Conservation (phyloP, 768 basidiomycete species). For the Suillus alpinus region DNA sequence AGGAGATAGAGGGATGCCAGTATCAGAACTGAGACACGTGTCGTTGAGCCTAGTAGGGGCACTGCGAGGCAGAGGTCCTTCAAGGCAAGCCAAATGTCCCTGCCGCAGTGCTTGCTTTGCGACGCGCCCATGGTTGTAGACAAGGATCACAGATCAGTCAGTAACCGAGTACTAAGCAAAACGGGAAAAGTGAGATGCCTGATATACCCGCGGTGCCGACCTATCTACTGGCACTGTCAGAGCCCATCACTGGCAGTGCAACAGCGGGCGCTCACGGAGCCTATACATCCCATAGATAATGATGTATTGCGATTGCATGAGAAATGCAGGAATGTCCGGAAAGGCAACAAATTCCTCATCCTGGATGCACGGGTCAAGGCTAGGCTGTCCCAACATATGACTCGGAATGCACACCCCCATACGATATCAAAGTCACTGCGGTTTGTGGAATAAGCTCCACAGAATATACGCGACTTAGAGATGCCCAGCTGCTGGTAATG, state of each 20-base stretch:
- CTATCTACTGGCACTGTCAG: no score
- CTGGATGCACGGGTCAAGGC: constrained; percentile 23
- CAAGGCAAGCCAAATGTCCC: neutral
- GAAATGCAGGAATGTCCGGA: constrained; percentile 43
- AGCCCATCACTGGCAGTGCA: no score
- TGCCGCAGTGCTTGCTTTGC: neutral
- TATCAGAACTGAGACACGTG: neutral
- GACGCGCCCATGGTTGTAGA: neutral
- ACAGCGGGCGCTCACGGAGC: no score
- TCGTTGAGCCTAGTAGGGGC: neutral
- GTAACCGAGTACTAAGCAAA: no score
- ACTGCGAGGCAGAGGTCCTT: neutral
- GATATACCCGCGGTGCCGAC: no score
- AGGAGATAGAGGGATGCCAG: neutral
- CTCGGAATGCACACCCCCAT: constrained; percentile 41
- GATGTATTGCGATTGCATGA: no score
- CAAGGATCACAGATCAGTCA: no score
- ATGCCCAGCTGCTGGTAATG: no score
- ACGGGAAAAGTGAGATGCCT: no score
- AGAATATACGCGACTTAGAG: constrained; percentile 34
- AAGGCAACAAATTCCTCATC: constrained; percentile 51
- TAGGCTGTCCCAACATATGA: neutral
- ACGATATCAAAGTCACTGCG: constrained; percentile 42
- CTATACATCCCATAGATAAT: no score
- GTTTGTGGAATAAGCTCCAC: constrained; percentile 37